Evolutionary conservation across 116 monocot species (phyloP), one percentile per base, ranked within the genome.

Genomic region (Zostera marina): DNA sequence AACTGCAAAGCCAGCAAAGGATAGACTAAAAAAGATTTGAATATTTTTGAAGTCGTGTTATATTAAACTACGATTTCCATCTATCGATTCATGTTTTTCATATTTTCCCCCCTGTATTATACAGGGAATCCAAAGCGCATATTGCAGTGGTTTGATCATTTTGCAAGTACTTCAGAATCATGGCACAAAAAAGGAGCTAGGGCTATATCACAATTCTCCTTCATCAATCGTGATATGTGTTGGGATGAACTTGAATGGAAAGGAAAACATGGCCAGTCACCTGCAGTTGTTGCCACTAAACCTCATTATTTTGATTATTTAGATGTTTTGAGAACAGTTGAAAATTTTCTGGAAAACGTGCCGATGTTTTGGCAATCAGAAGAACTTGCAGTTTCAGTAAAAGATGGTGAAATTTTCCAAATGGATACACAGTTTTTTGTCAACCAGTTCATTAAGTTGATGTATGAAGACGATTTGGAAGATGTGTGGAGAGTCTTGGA

Each of bases 221-320:
- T 98, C 73, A 64, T 78, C 53, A 90, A 98, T 67, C 78, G 91
- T 4, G 79, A 98, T 39, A 69, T 74, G 24, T 90, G 83, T 53
- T 98, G 98, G 98, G 98, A 98, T 52, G 98, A 98, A 58, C 98
- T 98, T 41, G 91, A 79, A 66, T 98, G 98, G 98, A 90, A 83
- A 57, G 98, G 98, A 20, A 86, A 63, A 15, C 91, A 90, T 73
- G 98, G 91, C 44, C 90, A 98, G 51, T 90, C 98, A 22, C 98
- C 98, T 9, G 86, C 91, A 16, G 78, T 98, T 64, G 85, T 98
- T 65, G 98, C 98, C 53, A 90, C 86, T 15, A 98, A 98, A 68
- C 98, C 98, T 52, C 98, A 98, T 71, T 98, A 91, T 62, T 91
- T 98, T 49, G 67, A 73, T 46, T 83, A 90, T 54, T 71, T 90